A percentile compares a stretch with the other conserved stretches of the same genome.
These are phyloP conservation scores for Amanita jacksonii DNA, from an alignment of 768 basidiomycete genomes.

Conservation along the genomic window DNA sequence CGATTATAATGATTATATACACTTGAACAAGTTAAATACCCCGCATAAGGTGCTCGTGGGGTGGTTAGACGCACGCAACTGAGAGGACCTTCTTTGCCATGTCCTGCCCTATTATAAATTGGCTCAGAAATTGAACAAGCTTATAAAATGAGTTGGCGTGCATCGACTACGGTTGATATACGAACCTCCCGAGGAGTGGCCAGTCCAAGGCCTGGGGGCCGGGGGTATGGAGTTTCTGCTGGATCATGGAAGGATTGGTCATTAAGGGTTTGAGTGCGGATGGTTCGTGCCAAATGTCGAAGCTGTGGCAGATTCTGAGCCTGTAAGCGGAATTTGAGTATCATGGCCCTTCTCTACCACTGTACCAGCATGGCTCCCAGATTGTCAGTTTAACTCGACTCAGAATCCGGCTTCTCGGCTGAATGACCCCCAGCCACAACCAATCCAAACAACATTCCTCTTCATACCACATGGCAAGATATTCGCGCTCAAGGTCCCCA, in stretches of 20 bases:
- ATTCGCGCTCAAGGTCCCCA: conserved; percentile 46
- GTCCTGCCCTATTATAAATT: conserved; percentile 88
- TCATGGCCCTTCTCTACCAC: not conserved
- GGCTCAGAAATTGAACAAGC: conserved; percentile 80
- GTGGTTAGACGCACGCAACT: conserved; percentile 64
- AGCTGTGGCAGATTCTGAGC: not conserved
- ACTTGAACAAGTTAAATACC: conserved; percentile 26
- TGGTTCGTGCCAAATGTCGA: conserved; percentile 22
- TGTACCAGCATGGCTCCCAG: too few species aligned
- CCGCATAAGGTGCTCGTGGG: conserved; percentile 3
- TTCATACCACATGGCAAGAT: conserved; percentile 30
- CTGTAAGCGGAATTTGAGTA: not conserved
- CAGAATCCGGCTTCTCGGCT: too few species aligned
- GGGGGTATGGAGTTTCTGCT: conserved; percentile 20
- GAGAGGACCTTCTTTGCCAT: conserved; percentile 89
- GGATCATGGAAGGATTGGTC: conserved; percentile 27
- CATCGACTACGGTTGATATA: not conserved
- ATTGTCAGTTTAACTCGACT: too few species aligned
- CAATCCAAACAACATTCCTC: conserved; percentile 10
- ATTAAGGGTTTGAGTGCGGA: conserved; percentile 52
- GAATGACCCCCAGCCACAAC: not conserved
- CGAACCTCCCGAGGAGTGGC: conserved; percentile 53
- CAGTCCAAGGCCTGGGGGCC: conserved; percentile 37
- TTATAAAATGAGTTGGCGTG: conserved; percentile 19
- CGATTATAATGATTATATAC: conserved; percentile 96